Base-by-base conservation (phyloP, 768 basidiomycete species). In the Tricholoma furcatifolium region DNA sequence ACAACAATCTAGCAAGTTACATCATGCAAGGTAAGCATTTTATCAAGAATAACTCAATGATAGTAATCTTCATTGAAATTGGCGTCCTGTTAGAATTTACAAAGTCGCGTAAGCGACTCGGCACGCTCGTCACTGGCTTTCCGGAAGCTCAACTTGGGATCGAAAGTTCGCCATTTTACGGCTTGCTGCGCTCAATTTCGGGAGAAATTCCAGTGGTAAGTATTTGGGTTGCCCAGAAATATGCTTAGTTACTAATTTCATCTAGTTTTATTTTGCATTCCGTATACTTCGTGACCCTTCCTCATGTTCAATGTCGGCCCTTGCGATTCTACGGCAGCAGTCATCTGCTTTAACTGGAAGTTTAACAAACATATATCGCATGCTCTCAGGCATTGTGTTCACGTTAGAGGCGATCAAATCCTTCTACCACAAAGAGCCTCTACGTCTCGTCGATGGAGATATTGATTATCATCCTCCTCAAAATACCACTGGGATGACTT, bases 271-370 rank as follows among this genome's bases (percentile, higher is more conserved):
- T 42, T 75, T 68, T 49, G 71, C 70, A 2, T 38, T 65, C 10
- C 57, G 62, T 24, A 68, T 69, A 0, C 47, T 73, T 3, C 41
- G 69, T 4, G 57, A 63, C 30, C 75, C 73, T 2, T 42, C 61
- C 1, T 60, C 64, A 18, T 69, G 72, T 43, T 70, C 73, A 1
- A 42, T 78, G n/a, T 63, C 72, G 1, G 63, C 70, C 2, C 66
- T 77, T 17, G 73, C 73, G 1, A 71, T 73, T 42, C 63, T 77
- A 9, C 74, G 74, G 32, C 68, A 72, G 41, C 71, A 72, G 1
- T 69, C 73, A 1, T 27, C 55, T 1, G 54, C 59, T 17, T 51
- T 75, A 6, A 59, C 63, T 8, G 57, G 44, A 38, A 64, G 67
- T 0, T 7, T 73, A 3, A 18, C 51, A 1, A 44, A 15, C 2